Percentiles rank a stretch among this genome's conserved stretches.
phyloP scores from a whole-genome alignment of 345 rosid species.

The Euphorbia lathyris region DNA sequence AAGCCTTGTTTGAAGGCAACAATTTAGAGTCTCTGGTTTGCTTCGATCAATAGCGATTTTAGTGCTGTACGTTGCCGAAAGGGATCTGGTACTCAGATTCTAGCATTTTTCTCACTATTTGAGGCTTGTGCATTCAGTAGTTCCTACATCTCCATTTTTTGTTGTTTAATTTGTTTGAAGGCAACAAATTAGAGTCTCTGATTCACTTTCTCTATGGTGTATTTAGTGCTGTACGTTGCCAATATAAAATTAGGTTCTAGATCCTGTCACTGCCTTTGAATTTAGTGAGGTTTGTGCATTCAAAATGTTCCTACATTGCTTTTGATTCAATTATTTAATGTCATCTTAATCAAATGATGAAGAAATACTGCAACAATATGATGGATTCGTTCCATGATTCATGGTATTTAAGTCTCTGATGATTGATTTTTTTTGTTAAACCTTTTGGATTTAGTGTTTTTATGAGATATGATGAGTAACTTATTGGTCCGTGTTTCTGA shows the following conservation, averaged over 20 bases:
- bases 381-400: constrained; percentile 20
- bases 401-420: constrained; percentile 23
- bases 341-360: constrained; percentile 16
- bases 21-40: constrained; percentile 25
- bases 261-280: constrained; percentile 37
- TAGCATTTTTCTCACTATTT: constrained; percentile 7
- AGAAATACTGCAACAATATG: constrained; percentile 26
- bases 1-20: no score
- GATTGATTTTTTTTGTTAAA: neutral
- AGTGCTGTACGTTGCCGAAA: constrained; percentile 31
- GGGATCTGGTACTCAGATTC: constrained; percentile 16
- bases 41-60: constrained; percentile 4
- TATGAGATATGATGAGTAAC: constrained; percentile 19
- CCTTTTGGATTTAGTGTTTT: neutral
- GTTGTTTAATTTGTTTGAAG: constrained; percentile 12
- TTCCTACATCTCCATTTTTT: neutral
- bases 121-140: constrained; percentile 18
- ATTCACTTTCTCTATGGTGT: constrained; percentile 40
- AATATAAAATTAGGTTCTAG: constrained; percentile 36
- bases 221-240: constrained; percentile 80
- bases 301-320: constrained; percentile 40
- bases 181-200: constrained; percentile 86
- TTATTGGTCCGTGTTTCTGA: constrained; percentile 27
- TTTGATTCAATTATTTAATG: neutral
- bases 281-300: constrained; percentile 36